These are phyloP conservation scores for Pleurotus djamor DNA, from an alignment of 768 basidiomycete species.

Conservation along the genomic window DNA sequence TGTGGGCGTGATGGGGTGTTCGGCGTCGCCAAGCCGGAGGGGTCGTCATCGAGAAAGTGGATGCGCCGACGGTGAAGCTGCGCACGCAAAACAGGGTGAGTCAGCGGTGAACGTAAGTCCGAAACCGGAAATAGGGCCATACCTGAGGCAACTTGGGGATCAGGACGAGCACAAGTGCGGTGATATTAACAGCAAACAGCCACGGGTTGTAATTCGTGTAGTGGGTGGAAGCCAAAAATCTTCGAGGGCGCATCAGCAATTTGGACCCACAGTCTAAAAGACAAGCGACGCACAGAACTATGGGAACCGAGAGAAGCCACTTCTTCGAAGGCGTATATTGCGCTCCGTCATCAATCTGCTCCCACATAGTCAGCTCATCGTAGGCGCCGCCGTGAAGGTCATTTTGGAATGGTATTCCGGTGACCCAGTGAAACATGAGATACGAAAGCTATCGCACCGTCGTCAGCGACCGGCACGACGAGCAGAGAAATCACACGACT, in stretches of 20 bases:
- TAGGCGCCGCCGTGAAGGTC: slow-evolving; percentile 90
- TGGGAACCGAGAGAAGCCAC: slow-evolving; percentile 89
- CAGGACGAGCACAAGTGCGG: slow-evolving; percentile 75
- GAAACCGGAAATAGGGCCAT: slow-evolving; percentile 6
- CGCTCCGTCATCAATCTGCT: slow-evolving; percentile 98
- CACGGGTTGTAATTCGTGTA: slow-evolving; percentile 97
- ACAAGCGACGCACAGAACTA: slow-evolving; percentile 67
- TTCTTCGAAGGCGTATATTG: slow-evolving; percentile 99
- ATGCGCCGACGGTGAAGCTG: slow-evolving; percentile 84
- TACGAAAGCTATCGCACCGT: slow-evolving; percentile 71
- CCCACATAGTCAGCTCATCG: slow-evolving; percentile 97
- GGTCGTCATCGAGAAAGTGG: slow-evolving; percentile 67
- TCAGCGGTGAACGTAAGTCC: slow-evolving; percentile 12
- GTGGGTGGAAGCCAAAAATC: slow-evolving; percentile 96
- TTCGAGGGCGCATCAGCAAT: slow-evolving; percentile 24
- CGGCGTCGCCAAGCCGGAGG: slow-evolving; percentile 68
- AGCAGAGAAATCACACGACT: slow-evolving; percentile 24
- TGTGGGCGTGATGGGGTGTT: slow-evolving; percentile 54
- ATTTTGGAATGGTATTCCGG: slow-evolving; percentile 92
- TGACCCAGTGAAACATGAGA: slow-evolving; percentile 98
- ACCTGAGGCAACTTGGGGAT: slow-evolving; percentile 97
- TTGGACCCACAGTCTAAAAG: background rate
- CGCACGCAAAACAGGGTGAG: slow-evolving; percentile 11
- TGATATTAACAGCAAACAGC: slow-evolving; percentile 88
- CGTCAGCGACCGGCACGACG: background rate